Base-by-base conservation (phyloP, 2,329 filamentous ascomycete genomes). In the Tolypocladium cylindrosporum region DNA sequence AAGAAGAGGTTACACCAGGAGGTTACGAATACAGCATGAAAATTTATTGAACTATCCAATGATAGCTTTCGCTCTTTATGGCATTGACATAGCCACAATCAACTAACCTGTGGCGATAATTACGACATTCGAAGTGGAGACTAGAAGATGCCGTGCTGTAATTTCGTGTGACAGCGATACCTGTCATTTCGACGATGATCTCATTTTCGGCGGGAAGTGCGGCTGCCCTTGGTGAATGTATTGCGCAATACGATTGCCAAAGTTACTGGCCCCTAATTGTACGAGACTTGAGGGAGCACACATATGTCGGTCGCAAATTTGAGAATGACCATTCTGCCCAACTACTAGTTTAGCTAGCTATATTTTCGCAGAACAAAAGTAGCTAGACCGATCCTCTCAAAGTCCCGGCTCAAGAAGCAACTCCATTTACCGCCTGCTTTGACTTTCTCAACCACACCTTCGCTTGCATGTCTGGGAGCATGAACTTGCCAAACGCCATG, bases 401-500 rank as follows among this genome's bases (percentile, higher is more conserved):
- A 48, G 27, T 34, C 45, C 27, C 45, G 45, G 16, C 7, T 31
- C 27, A 31, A 36, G 7, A 4, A 19, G 24, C 14, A 14, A 9
- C 27, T 34, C 5, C 27, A 19, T 16, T 19, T 34, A 3, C 45
- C 10, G 27, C 27, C 3, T 50, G 27, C 45, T 50, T 37, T 4
- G 51, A 39, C 31, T 56, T 55, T 39, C 54, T 61, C 50, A 61
- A 27, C 60, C 58, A 61, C 8, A 61, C 39, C 34, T 55, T 61
- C 2, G 60, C 60, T 34, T 39, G 31, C 60, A 61, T 57, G 37
- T 60, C 41, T 14, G 60, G 58, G 10, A 61, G 34, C 50, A 60
- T 56, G 41, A 61, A 61, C 31, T 61, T 61, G 5, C 60, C 59
- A 54, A 61, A 62, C 2, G 55, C 54, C 40, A 58, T 39, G 27